phyloP scores from a whole-genome alignment of 108 stramenopile genomes.

The Nannochloropsis gaditana region DNA sequence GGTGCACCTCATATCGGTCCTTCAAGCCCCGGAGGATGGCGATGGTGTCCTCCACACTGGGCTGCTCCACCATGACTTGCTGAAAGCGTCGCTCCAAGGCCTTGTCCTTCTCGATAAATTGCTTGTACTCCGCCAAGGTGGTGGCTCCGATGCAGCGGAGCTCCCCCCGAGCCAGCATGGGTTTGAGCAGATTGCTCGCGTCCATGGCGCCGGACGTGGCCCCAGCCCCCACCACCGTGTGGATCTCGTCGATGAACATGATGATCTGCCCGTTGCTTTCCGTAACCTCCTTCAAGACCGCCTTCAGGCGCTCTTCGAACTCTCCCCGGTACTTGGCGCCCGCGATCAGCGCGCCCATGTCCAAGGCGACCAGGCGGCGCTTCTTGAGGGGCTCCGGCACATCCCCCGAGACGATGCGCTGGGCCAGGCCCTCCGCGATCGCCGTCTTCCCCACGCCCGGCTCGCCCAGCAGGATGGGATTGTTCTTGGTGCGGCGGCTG shows the following conservation, averaged over 20 bases:
- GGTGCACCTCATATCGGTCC: slow-evolving; percentile 72
- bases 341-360: slow-evolving; percentile 92
- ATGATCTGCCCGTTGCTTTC: slow-evolving; percentile 77
- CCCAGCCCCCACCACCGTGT: slow-evolving; percentile 91
- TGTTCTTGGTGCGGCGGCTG: slow-evolving; percentile 81
- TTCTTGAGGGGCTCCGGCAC: slow-evolving; percentile 86
- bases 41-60: slow-evolving; percentile 83
- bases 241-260: slow-evolving; percentile 96
- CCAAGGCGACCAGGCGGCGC: slow-evolving; percentile 70
- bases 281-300: slow-evolving; percentile 89
- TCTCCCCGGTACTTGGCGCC: slow-evolving; percentile 97
- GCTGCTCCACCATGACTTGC: slow-evolving; percentile 79
- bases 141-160: slow-evolving; percentile 88
- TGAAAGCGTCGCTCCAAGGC: slow-evolving; percentile 96
- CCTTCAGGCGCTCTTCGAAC: slow-evolving; percentile 91
- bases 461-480: slow-evolving; percentile 81
- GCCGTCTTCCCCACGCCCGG: slow-evolving; percentile 91
- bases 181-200: slow-evolving; percentile 93
- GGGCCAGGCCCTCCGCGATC: slow-evolving; percentile 85
- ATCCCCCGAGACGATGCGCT: slow-evolving; percentile 81
- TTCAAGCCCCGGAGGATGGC: slow-evolving; percentile 87
- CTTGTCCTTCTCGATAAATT: slow-evolving; percentile 79
- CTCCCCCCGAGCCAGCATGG: slow-evolving; percentile 81
- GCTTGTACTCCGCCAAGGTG: slow-evolving; percentile 76
- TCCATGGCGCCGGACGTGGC: slow-evolving; percentile 83